These are phyloP conservation scores for Candida takata DNA, from an alignment of 805 yeast species.

Conservation along the genomic window DNA sequence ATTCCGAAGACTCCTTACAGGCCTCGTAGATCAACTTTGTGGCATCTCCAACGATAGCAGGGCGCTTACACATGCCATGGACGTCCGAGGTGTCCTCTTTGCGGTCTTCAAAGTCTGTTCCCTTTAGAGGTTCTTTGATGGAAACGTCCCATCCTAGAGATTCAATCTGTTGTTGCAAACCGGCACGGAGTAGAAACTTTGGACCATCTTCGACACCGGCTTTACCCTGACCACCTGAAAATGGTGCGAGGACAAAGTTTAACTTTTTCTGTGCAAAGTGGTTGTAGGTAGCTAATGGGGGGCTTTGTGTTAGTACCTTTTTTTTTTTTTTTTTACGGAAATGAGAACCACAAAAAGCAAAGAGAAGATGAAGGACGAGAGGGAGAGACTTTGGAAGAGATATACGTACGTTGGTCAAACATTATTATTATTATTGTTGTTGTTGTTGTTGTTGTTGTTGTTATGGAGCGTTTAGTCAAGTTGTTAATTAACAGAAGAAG, in stretches of 20 bases:
- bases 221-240: conserved; percentile 93
- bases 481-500: no score
- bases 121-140: conserved; percentile 47
- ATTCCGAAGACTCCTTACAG: conserved; percentile 43
- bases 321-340: no score
- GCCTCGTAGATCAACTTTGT: conserved; percentile 56
- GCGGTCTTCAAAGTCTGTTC: conserved; percentile 35
- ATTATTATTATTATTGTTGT: background rate
- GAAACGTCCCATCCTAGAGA: conserved; percentile 66
- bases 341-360: no score
- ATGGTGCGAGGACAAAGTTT: conserved; percentile 83
- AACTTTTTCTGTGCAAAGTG: conserved; percentile 48
- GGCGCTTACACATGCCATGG: conserved; percentile 55
- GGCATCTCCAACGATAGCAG: conserved; percentile 71
- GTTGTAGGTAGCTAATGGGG: conserved; percentile 34
- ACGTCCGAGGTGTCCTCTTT: conserved; percentile 43
- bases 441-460: background rate
- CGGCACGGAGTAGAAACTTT: conserved; percentile 64
- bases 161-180: conserved; percentile 56
- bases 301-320: background rate
- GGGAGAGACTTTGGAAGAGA: background rate
- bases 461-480: background rate
- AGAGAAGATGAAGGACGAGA: no score
- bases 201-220: conserved; percentile 95
- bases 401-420: conserved; percentile 3